A percentile compares a stretch with the other conserved stretches of the same genome.
Evolutionary conservation across 1,139 yeast genomes (phyloP).

Genomic region (Arxiozyma slooffiae): DNA sequence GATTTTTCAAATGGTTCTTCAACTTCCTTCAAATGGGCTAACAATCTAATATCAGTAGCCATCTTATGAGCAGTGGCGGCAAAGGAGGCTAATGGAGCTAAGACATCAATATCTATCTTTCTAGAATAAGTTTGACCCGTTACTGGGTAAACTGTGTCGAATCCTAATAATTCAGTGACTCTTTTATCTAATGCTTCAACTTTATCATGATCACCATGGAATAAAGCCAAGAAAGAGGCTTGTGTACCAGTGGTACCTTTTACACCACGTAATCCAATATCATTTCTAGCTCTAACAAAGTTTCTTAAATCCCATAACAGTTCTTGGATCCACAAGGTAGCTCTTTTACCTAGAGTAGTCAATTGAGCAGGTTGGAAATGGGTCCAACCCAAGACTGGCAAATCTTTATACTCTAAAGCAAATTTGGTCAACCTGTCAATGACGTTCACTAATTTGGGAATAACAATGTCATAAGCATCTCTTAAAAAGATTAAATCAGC

Average conservation of each 20-base stretch:
- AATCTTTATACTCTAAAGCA: constrained; percentile 84
- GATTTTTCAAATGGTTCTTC: constrained; percentile 98
- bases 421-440: constrained; percentile 81
- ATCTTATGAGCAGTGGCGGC: constrained; percentile 97
- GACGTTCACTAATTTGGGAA: constrained; percentile 92
- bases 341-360: constrained; percentile 97
- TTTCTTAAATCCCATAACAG: constrained; percentile 96
- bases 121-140: constrained; percentile 98
- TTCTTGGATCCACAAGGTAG: constrained; percentile 96
- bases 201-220: constrained; percentile 94
- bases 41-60: constrained; percentile 91
- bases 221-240: constrained; percentile 86
- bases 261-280: constrained; percentile 93
- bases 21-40: constrained; percentile 92
- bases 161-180: constrained; percentile 87
- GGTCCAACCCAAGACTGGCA: constrained; percentile 98
- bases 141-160: constrained; percentile 90
- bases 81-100: constrained; percentile 86
- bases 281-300: constrained; percentile 91
- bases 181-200: constrained; percentile 86
- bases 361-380: constrained; percentile 99
- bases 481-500: constrained; percentile 94
- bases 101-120: constrained; percentile 90
- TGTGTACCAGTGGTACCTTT: constrained; percentile 99
- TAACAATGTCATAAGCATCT: constrained; percentile 86